phyloP scores from a whole-genome alignment of 306 rosid species.

The Acacia crassicarpa region DNA sequence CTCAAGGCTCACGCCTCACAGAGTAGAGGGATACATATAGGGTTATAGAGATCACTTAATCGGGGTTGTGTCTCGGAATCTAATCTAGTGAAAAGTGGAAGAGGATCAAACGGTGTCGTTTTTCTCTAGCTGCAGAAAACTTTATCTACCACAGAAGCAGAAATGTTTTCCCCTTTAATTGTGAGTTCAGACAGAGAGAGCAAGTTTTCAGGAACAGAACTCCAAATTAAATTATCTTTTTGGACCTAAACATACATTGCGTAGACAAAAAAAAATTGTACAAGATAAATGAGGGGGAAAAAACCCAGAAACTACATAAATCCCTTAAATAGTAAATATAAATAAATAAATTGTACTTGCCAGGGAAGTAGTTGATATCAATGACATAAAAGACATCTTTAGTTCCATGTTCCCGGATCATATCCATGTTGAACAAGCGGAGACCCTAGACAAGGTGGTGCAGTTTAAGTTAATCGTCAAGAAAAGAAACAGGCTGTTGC shows the following conservation, averaged over 20 bases:
- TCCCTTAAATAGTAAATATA: background rate
- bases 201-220: no score
- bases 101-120: no score
- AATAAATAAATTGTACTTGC: constrained; percentile 26
- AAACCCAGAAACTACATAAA: background rate
- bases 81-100: background rate
- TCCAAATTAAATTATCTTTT: background rate
- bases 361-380: constrained; percentile 46
- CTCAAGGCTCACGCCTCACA: no score
- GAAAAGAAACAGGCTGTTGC: background rate
- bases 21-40: constrained; percentile 1
- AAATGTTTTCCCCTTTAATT: no score
- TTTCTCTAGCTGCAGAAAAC: no score
- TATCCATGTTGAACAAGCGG: constrained; percentile 38
- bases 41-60: constrained; percentile 37
- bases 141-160: no score
- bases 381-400: constrained; percentile 36
- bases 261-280: background rate
- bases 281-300: background rate
- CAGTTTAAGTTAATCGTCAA: background rate
- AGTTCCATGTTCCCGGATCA: constrained; percentile 42
- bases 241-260: background rate
- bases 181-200: no score
- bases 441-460: constrained; percentile 33
- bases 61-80: constrained; percentile 52